These are phyloP conservation scores for Alternaria dauci DNA, from an alignment of 2,329 filamentous ascomycete species.

Conservation along the genomic window DNA sequence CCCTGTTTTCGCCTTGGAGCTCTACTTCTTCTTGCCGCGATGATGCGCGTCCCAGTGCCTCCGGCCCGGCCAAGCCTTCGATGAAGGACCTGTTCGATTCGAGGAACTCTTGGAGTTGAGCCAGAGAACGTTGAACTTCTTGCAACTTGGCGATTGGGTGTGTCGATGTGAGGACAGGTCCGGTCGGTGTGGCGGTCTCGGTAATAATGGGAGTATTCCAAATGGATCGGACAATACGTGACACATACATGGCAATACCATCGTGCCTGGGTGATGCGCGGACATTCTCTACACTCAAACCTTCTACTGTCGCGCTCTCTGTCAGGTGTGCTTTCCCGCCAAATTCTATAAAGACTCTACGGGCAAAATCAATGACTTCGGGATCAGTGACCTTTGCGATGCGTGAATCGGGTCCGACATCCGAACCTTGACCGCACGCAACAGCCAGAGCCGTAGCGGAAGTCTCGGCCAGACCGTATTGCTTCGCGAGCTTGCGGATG, in stretches of 20 bases:
- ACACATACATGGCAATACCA: slow-evolving; percentile 85
- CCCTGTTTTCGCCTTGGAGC: slow-evolving; percentile 92
- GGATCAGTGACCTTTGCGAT: slow-evolving; percentile 78
- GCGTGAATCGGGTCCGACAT: slow-evolving; percentile 75
- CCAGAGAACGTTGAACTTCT: slow-evolving; percentile 80
- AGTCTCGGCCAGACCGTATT: slow-evolving; percentile 88
- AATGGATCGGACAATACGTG: slow-evolving; percentile 84
- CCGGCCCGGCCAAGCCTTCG: slow-evolving; percentile 89
- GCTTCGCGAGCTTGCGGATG: slow-evolving; percentile 81
- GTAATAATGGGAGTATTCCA: slow-evolving; percentile 83
- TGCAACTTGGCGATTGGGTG: slow-evolving; percentile 74
- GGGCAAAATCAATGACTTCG: slow-evolving; percentile 82
- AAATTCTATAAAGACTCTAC: slow-evolving; percentile 88
- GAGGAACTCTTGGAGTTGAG: slow-evolving; percentile 81
- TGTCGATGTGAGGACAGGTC: slow-evolving; percentile 71
- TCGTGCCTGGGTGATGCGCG: slow-evolving; percentile 88
- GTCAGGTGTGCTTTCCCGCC: slow-evolving; percentile 87
- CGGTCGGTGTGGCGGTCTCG: slow-evolving; percentile 62
- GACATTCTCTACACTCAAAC: slow-evolving; percentile 78
- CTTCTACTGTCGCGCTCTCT: slow-evolving; percentile 73
- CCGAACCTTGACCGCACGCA: slow-evolving; percentile 90
- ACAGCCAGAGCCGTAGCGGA: slow-evolving; percentile 92
- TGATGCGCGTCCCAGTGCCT: slow-evolving; percentile 78
- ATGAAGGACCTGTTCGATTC: slow-evolving; percentile 89
- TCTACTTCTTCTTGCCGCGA: slow-evolving; percentile 92